phyloP scores from a whole-genome alignment of 371 early-diverging fungal species.

The Phascolomyces articulosus region DNA sequence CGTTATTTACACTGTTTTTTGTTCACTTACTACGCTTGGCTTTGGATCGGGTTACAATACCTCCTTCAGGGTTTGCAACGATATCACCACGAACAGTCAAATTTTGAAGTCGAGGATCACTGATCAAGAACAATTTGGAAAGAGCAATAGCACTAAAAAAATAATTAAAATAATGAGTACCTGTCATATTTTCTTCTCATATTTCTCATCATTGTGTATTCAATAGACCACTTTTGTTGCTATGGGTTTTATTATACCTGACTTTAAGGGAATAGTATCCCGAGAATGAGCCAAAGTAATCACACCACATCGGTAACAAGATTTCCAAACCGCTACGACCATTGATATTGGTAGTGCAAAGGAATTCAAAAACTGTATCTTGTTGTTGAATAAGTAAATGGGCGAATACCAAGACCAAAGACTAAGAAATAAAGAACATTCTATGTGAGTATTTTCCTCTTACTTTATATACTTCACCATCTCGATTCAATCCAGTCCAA shows the following conservation, averaged over 20 bases:
- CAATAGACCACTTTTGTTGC: too few species aligned
- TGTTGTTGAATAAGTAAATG: constrained; percentile 78
- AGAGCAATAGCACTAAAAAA: constrained; percentile 73
- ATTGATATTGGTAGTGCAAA: constrained; percentile 54
- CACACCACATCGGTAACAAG: constrained; percentile 77
- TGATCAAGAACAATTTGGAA: constrained; percentile 67
- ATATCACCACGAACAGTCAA: constrained; percentile 83
- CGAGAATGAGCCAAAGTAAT: constrained; percentile 73
- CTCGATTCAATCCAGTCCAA: too few species aligned
- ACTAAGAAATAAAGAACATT: constrained; percentile 34
- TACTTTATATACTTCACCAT: too few species aligned
- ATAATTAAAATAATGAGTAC: not conserved
- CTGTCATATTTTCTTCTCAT: too few species aligned
- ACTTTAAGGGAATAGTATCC: constrained; percentile 79
- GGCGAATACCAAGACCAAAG: constrained; percentile 88
- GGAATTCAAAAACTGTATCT: constrained; percentile 70
- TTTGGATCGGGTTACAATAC: constrained; percentile 64
- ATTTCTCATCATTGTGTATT: too few species aligned
- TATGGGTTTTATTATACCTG: constrained; percentile 59
- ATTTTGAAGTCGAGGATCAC: constrained; percentile 67
- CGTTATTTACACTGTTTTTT: not conserved
- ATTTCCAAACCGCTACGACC: constrained; percentile 69
- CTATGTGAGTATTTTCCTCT: not conserved
- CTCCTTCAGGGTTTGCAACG: constrained; percentile 62
- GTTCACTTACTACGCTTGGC: constrained; percentile 49